phyloP scores from a whole-genome alignment of 768 basidiomycete genomes.

The Coprinopsis cinerea region DNA sequence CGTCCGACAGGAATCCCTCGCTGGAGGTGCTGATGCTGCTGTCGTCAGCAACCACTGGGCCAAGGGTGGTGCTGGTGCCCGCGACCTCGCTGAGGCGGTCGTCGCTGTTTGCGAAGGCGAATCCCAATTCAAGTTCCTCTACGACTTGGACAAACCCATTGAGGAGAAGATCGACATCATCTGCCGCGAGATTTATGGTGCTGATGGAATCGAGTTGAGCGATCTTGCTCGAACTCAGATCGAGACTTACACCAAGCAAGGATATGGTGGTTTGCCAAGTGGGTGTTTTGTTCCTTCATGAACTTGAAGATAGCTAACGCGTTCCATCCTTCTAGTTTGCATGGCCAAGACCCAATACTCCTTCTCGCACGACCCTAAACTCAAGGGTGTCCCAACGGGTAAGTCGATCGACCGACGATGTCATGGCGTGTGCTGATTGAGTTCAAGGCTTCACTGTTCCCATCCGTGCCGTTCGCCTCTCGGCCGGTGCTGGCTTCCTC shows the following conservation, averaged over 20 bases:
- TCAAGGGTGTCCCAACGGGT: conserved; percentile 87
- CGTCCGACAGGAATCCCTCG: conserved; percentile 71
- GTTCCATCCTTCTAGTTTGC: conserved; percentile 63
- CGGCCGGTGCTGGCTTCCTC: conserved; percentile 93
- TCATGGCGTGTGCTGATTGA: background rate
- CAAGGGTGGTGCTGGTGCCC: conserved; percentile 86
- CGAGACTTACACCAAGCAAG: conserved; percentile 88
- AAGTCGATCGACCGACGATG: conserved; percentile 13
- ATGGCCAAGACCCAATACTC: conserved; percentile 99
- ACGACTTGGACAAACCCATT: conserved; percentile 77
- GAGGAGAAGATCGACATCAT: conserved; percentile 87
- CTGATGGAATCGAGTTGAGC: conserved; percentile 83
- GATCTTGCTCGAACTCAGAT: conserved; percentile 81
- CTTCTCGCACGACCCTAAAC: conserved; percentile 89
- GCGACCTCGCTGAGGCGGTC: conserved; percentile 88
- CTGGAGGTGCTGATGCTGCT: conserved; percentile 89
- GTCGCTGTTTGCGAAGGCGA: conserved; percentile 77
- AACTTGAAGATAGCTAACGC: background rate
- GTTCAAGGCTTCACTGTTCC: conserved; percentile 81
- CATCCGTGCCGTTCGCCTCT: conserved; percentile 80
- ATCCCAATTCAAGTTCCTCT: conserved; percentile 89
- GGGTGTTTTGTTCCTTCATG: conserved; percentile 23
- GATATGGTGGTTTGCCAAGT: conserved; percentile 76
- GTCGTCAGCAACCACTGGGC: conserved; percentile 98
- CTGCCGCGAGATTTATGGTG: conserved; percentile 88